Base-by-base conservation (phyloP, 441 rosid genomes). In the Euphorbia schlechtendalii region DNA sequence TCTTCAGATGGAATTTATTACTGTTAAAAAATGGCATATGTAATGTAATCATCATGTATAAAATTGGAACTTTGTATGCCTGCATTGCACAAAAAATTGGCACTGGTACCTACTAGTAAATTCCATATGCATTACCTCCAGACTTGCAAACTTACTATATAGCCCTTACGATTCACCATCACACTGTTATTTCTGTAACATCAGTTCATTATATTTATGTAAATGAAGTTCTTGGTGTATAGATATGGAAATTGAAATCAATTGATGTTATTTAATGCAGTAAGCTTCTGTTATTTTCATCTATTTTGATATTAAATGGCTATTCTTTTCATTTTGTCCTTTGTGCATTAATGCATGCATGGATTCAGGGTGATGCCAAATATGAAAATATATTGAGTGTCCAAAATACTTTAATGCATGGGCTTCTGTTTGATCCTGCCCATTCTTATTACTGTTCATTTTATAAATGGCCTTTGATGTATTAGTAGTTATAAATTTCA, bases 221-320 rank as follows among this genome's bases (percentile, higher is more conserved):
- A 18, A 28, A 51, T 13, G 15, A 65, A 30, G 56, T 18, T 18
- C 48, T 59, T 55, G 30, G 18, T 60, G 51, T 56, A 43, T 27
- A 27, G 41, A 30, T 67, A 27, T 48, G 60, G 64, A 46, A 57
- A 49, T 49, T 7, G 38, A 43, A 53, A 28, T 52, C 66, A 63
- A 25, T 36, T 68, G 52, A 9, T 41, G 48, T 13, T 34, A 13
- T 18, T 9, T 22, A 22, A 46, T 32, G 14, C 9, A 18, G 6
- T 51, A 20, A 14, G 25, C 30, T 4, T 48, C 15, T 25, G 20
- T 43, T 17, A 34, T 28, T 6, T 63, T 28, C 21, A 28, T 3
- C 8, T 14, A 30, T 48, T 48, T 22, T 46, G 56, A 49, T 14
- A 56, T 18, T 4, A 8, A 18, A 17, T 2, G 4, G 0, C 9